Evolutionary conservation across 2,329 filamentous ascomycete species (phyloP).

Genomic region (Ascocoryne sarcoides): DNA sequence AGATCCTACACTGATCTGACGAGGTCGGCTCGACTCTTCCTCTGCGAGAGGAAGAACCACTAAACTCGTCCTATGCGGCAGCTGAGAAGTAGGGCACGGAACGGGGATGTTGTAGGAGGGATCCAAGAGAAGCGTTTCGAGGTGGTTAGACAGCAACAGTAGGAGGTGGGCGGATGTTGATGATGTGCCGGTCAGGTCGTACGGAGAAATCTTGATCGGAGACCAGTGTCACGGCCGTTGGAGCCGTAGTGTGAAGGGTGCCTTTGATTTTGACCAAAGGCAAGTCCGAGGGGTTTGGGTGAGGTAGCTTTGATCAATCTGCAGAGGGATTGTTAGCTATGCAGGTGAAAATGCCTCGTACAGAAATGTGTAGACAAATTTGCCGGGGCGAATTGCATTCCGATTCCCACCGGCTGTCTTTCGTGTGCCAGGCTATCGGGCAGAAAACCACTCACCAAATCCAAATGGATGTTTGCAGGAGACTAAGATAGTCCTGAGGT

Average conservation of each 20-base stretch:
- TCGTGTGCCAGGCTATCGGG: too few relatives aligned
- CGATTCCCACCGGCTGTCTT: too few relatives aligned
- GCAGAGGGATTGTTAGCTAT: too few relatives aligned
- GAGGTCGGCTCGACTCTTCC: conserved; percentile 99
- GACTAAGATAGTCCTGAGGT: too few relatives aligned
- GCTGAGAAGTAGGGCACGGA: conserved; percentile 64
- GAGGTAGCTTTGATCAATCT: background rate
- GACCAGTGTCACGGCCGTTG: conserved; percentile 50
- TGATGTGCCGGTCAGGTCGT: conserved; percentile 55
- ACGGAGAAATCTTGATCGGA: conserved; percentile 64
- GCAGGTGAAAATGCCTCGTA: too few relatives aligned
- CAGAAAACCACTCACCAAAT: too few relatives aligned
- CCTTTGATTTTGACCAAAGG: conserved; percentile 63
- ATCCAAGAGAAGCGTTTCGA: conserved; percentile 44
- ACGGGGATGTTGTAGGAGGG: conserved; percentile 39
- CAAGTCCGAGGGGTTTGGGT: conserved; percentile 28
- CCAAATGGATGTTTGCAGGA: too few relatives aligned
- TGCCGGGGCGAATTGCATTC: too few relatives aligned
- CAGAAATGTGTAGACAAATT: too few relatives aligned
- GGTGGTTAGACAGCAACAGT: conserved; percentile 39
- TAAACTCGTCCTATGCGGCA: conserved; percentile 99
- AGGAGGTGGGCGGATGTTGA: conserved; percentile 56
- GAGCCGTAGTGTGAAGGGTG: conserved; percentile 51
- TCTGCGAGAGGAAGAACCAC: conserved; percentile 98
- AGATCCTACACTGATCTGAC: conserved; percentile 83